Evolutionary conservation across 495 filamentous ascomycete genomes (phyloP), one percentile per base, ranked within the genome.

Genomic region (Xylaria venustula): DNA sequence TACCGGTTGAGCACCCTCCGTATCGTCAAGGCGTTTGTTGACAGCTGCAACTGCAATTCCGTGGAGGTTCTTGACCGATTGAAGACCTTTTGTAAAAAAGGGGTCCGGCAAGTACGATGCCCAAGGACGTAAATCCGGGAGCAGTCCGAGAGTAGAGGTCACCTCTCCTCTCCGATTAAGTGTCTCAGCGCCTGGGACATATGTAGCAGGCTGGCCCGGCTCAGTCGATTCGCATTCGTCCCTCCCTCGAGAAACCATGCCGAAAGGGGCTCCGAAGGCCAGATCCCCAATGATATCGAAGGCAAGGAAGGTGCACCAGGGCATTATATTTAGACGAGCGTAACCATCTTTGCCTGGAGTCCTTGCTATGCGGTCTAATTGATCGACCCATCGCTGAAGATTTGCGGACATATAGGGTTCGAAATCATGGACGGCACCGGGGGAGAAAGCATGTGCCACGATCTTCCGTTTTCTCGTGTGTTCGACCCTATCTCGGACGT

Each of bases 251-350:
- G 80, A 73, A 7, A 88, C 72, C 85, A 83, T 83, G 30, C 81
- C 81, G 58, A 82, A 83, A 14, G 80, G 77, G 1, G 72, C 65
- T 9, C 81, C 81, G 26, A 82, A 82, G 12, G 80, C 79, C 15
- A 89, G 77, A 67, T 90, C 87, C 12, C 90, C 91, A 66, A 94
- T 94, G 60, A 93, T 89, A 66, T 95, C 91, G 66, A 95, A 95
- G 34, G 91, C 91, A 5, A 94, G 79, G 75, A 88, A 94, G 73
- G 94, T 95, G 82, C 91, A 92, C 90, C 90, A 95, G 66, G 90
- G 80, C 25, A 93, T 80, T 37, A 85, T 87, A 67, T 94, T 89
- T 52, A 95, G 71, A 50, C 83, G 78, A 63, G 82, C 79, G 12
- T 69, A 66, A 8, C 66, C 63, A 28, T 69, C 64, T 1, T 54